Evolutionary conservation across 495 filamentous ascomycete genomes (phyloP), one percentile per base, ranked within the genome.

Genomic region (Lophium mytilinum): DNA sequence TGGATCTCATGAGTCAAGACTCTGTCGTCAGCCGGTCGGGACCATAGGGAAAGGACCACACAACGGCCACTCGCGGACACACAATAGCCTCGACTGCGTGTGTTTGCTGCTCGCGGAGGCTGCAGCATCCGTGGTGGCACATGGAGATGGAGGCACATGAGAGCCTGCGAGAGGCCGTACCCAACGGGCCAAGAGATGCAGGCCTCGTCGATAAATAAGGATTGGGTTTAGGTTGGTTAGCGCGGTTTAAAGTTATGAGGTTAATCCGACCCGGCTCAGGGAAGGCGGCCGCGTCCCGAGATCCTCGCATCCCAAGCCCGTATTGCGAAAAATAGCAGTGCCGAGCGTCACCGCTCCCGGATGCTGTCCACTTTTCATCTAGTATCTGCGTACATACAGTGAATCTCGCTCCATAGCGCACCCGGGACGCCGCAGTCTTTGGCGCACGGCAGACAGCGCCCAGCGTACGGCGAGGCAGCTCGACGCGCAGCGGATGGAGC

Each of bases 201-300:
- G 58, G 59, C 55, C 60, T 62, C 58, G 60, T 62, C 55, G 11
- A 49, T n/a, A 40, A 40, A 48, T 62, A 57, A 57, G 53, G 51
- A 52, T 52, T 60, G n/a, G 50, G 58, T 42, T 61, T 57, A 57
- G 50, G 51, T 62, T 57, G 50, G 5, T 30, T 56, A 50, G 54
- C 59, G 49, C 18, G 40, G 19, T 49, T 45, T 53, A 62, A 49
- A 40, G 49, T 52, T 52, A 15, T 37, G 34, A 37, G 49, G 34
- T 52, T 52, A 52, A 40, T 19, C 5, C 19, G 34, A 52, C 49
- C 19, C 34, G 34, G 34, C 24, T 30, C 4, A 14, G 34, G 18
- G 33, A 14, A 52, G 15, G 9, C 24, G 14, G 14, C 14, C 2
- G 14, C 40, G 4, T 42, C 40, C 17, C 40, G 40, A 14, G 40